Evolutionary conservation across 2,329 filamentous ascomycete species (phyloP), one percentile per base, ranked within the genome.

Genomic region (Seiridium cupressi): DNA sequence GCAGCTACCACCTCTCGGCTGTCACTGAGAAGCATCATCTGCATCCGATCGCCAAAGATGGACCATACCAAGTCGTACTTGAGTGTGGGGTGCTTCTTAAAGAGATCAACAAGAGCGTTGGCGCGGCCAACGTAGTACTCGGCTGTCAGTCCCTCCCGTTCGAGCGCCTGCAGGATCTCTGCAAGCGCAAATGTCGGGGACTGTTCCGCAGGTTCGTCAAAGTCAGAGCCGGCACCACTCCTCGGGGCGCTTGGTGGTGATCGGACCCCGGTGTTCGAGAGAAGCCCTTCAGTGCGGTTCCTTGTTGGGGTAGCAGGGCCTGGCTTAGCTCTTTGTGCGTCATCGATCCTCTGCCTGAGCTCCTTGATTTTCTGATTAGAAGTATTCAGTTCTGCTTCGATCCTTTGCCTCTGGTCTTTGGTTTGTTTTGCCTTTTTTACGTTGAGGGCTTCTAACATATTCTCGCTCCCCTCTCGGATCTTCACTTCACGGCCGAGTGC

Each of bases 31-130:
- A 99, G 87, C 92, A 99, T 96, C 66, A 92, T 89, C 76, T 99
- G 95, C 80, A 98, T 93, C 48, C 95, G 86, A 54, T 96, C 77
- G 2, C 96, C 95, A 75, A 99, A 99, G 1, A 96, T 89, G 3
- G 93, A 91, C 95, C 95, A 99, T 1, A 92, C 93, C 54, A 99
- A 79, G 74, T 99, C 96, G 73, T 98, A 97, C 72, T 99, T 99
- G 60, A 99, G 82, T 1, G 92, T 94, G 1, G 93, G 92, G 74
- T 98, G 88, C 57, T 92, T 85, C 73, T 94, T 97, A 77, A 99
- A 96, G n/a, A 99, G 81, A 63, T 96, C 91, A n/a, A 98, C 95
- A 7, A 99, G 82, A 64, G 87, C 91, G 72, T 99, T 99, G 34
- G 93, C 93, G 63, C 92, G 87, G 61, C 91, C 91, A 57, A 99